Evolutionary conservation across 1,284 basidiomycete genomes (phyloP).

Genomic region (Taiwanofungus camphoratus): DNA sequence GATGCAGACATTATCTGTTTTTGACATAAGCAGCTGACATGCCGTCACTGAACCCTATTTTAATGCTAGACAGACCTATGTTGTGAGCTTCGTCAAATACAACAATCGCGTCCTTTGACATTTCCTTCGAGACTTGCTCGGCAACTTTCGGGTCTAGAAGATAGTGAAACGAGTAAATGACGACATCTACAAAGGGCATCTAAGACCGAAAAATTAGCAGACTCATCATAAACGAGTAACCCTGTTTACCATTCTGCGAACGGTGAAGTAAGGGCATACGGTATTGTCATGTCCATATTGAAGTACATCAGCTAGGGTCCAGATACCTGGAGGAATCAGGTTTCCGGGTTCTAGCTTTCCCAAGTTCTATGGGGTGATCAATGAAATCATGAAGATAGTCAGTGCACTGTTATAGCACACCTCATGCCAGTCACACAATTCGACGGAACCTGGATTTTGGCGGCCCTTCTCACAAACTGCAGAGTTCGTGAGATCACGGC

Average conservation of each 20-base stretch:
- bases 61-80: conserved; percentile 60
- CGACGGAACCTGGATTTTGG: conserved; percentile 86
- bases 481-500: conserved; percentile 91
- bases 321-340: conserved; percentile 84
- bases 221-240: neutral
- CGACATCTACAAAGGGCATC: conserved; percentile 94
- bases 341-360: conserved; percentile 81
- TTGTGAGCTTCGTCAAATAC: conserved; percentile 99
- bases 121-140: conserved; percentile 96
- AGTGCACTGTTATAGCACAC: conserved; percentile 37
- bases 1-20: conserved; percentile 94
- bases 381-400: neutral
- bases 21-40: neutral
- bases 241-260: conserved; percentile 84
- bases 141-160: conserved; percentile 98
- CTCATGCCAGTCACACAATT: conserved; percentile 95
- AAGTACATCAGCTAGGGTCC: conserved; percentile 92
- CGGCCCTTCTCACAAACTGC: conserved; percentile 83
- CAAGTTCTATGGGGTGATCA: conserved; percentile 44
- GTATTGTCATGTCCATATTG: conserved; percentile 84
- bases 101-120: conserved; percentile 97
- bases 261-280: conserved; percentile 94
- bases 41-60: conserved; percentile 4
- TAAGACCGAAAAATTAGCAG: conserved; percentile 28
- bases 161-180: conserved; percentile 99